Evolutionary conservation across 208 protist genomes (phyloP).

Genomic region (Leishmania guyanensis): DNA sequence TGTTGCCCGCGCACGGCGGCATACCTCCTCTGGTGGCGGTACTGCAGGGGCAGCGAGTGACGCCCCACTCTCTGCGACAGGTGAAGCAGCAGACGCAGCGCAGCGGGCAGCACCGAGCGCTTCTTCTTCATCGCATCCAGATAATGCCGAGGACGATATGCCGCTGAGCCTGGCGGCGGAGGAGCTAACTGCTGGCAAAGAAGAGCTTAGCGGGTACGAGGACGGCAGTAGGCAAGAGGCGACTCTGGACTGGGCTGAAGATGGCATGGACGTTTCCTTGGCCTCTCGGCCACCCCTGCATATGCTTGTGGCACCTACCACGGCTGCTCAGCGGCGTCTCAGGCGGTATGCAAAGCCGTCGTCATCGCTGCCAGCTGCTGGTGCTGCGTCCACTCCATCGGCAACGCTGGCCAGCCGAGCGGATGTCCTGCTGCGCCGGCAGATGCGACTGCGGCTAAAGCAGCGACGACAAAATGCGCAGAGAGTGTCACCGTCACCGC

Average conservation of each 20-base stretch:
- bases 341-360: slow-evolving; percentile 23
- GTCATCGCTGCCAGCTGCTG: not conserved
- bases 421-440: slow-evolving; percentile 24
- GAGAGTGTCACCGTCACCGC: not conserved
- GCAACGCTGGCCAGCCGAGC: slow-evolving; percentile 8
- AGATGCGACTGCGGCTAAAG: slow-evolving; percentile 15
- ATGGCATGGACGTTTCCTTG: slow-evolving; percentile 12
- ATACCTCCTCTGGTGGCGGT: not conserved
- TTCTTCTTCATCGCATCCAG: not conserved
- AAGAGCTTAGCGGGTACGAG: slow-evolving; percentile 13
- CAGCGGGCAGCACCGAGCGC: not conserved
- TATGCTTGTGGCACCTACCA: slow-evolving; percentile 16
- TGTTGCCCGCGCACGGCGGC: not conserved
- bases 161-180: slow-evolving; percentile 8
- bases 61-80: not conserved
- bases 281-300: slow-evolving; percentile 27
- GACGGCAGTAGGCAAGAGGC: slow-evolving; percentile 6
- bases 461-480: not conserved
- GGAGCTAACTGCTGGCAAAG: slow-evolving; percentile 8
- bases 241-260: slow-evolving; percentile 13
- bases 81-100: not conserved
- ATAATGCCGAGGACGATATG: not conserved
- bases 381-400: not conserved
- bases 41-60: not conserved
- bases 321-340: slow-evolving; percentile 17